Percentiles rank a stretch among this genome's conserved stretches.
These are phyloP conservation scores for Parachaetomium inaequale DNA, from an alignment of 495 filamentous ascomycete species.

Conservation along the genomic window DNA sequence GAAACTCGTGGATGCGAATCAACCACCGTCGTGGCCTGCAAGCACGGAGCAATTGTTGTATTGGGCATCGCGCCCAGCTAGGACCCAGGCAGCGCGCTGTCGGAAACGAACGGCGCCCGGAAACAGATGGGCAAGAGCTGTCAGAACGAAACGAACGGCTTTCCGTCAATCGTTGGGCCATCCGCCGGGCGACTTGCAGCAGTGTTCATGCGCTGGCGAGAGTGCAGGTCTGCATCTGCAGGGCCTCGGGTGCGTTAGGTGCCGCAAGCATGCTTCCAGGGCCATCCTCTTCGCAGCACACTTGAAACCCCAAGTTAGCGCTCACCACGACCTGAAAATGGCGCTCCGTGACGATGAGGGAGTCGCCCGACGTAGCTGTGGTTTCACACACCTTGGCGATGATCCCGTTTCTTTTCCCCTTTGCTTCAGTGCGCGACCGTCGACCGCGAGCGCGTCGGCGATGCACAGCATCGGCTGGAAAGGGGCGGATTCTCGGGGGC, in stretches of 20 bases:
- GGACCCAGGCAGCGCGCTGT: background rate
- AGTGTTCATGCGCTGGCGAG: constrained; percentile 2
- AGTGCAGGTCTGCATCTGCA: background rate
- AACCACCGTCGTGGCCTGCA: background rate
- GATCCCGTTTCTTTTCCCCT: background rate
- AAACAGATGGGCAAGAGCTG: background rate
- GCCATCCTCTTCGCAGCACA: background rate
- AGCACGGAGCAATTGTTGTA: background rate
- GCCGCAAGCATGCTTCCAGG: background rate
- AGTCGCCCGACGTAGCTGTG: background rate
- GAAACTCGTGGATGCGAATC: background rate
- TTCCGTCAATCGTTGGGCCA: background rate
- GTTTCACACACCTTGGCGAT: background rate
- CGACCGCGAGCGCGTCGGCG: background rate
- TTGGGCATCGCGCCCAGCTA: background rate
- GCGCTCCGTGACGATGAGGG: background rate
- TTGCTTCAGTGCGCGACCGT: background rate
- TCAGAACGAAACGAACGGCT: constrained; percentile 1
- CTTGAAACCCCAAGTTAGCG: background rate
- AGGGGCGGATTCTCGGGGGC: background rate
- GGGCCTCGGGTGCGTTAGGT: background rate
- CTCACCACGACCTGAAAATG: background rate
- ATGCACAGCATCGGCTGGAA: background rate
- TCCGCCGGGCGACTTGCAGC: background rate
- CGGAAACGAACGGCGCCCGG: background rate